Base-by-base conservation (phyloP, 176 grass and related monocot genomes). In the Hsuehochloa calcarea region DNA sequence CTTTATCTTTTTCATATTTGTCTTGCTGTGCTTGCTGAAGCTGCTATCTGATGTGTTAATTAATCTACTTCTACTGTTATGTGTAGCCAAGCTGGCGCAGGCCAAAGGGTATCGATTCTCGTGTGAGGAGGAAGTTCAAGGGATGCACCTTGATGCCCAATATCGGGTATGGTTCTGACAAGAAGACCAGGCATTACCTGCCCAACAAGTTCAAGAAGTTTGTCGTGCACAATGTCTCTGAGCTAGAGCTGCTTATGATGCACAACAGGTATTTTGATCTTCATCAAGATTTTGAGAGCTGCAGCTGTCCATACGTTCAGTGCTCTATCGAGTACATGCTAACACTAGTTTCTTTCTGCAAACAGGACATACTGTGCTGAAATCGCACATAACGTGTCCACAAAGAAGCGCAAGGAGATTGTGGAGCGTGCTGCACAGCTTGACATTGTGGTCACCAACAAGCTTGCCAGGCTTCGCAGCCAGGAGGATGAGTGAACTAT, bases 61-160 rank as follows among this genome's bases (percentile, higher is more conserved):
- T 60, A 61, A 77, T 10, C 26, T n/a, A 77, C 8, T 1, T 77
- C 54, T 77, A 23, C 47, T 74, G 26, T 34, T 19, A 70, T 34
- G 31, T 34, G 31, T 34, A 97, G 91, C 25, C 94, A 56, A 97
- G 84, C 73, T 97, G 94, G 91, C 87, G 94, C 59, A 90, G 94
- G 91, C 94, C 94, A 16, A 97, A 97, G 89, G 94, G 94, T 91
- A 97, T 97, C 55, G 94, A 97, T 69, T 97, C 94, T 11, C 87
- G 91, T 54, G 94, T 97, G 34, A 91, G 91, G 77, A 84, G 91
- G 69, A 97, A 97, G 92, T 94, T 97, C 88, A 97, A 97, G 85
- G 92, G 94, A 84, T 65, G 51, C 59, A 94, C 90, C 25, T 90
- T 97, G 82, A 94, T 94, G 94, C 94, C 94, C 71, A 97, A 97